phyloP scores from a whole-genome alignment of 2,329 filamentous ascomycete genomes.

The Fusarium dlaminii region DNA sequence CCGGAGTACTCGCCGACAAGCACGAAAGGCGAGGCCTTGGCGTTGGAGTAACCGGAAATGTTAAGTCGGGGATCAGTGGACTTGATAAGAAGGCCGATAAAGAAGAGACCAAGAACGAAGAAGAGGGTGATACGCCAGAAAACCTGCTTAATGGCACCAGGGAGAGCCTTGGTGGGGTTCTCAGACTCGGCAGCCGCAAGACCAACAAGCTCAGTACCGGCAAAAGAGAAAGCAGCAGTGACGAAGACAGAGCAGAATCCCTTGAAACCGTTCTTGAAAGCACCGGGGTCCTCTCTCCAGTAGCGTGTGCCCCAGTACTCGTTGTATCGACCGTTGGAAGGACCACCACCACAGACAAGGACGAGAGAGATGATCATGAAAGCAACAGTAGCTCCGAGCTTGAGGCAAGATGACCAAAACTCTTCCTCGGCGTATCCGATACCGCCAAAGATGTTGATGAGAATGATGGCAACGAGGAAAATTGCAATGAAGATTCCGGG shows the following conservation, averaged over 20 bases:
- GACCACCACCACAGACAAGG: constrained; percentile 66
- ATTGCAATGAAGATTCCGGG: constrained; percentile 64
- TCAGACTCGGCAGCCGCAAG: constrained; percentile 74
- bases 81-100: constrained; percentile 58
- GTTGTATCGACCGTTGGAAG: constrained; percentile 54
- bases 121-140: constrained; percentile 63
- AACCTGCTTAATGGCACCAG: constrained; percentile 81
- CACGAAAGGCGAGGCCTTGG: constrained; percentile 60
- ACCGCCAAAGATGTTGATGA: constrained; percentile 66
- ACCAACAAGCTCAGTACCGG: constrained; percentile 75
- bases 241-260: constrained; percentile 77
- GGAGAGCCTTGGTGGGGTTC: constrained; percentile 76
- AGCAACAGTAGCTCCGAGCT: constrained; percentile 64
- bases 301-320: constrained; percentile 54
- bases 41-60: constrained; percentile 38
- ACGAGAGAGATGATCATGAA: constrained; percentile 71
- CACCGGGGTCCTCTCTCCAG: constrained; percentile 50
- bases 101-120: constrained; percentile 60
- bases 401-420: constrained; percentile 64
- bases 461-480: constrained; percentile 60
- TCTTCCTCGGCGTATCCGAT: constrained; percentile 65
- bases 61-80: constrained; percentile 56
- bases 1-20: constrained; percentile 60
- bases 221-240: constrained; percentile 76
- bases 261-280: constrained; percentile 76